Conservation (phyloP, 352 stramenopile species). For the Globisporangium irregulare region DNA sequence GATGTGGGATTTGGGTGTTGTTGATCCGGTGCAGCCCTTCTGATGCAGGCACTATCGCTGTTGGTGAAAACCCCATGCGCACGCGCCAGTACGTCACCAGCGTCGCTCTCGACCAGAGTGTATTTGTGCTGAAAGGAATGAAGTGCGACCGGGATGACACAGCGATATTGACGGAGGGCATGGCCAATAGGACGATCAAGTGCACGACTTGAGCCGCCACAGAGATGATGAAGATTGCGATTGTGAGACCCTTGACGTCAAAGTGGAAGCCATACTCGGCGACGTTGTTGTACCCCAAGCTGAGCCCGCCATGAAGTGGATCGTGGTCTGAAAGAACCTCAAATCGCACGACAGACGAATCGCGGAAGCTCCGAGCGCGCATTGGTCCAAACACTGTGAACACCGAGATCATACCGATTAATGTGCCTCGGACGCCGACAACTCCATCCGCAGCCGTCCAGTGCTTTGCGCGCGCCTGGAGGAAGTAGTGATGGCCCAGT, state of each 20-base stretch:
- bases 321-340: slow-evolving; percentile 2
- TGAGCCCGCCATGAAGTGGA: neutral
- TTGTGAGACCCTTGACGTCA: slow-evolving; percentile 16
- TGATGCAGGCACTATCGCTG: neutral
- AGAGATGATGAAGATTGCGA: neutral
- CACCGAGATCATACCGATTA: slow-evolving; percentile 23
- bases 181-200: neutral
- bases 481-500: slow-evolving; percentile 8
- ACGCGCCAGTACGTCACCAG: slow-evolving; percentile 16
- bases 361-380: slow-evolving; percentile 7
- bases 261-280: slow-evolving; percentile 15
- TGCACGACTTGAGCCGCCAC: neutral
- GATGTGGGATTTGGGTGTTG: neutral
- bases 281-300: neutral
- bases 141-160: slow-evolving; percentile 18
- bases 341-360: slow-evolving; percentile 8
- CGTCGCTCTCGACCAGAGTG: slow-evolving; percentile 17
- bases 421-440: slow-evolving; percentile 18
- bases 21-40: no score
- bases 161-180: neutral
- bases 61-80: neutral
- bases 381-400: slow-evolving; percentile 23
- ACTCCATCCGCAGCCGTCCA: slow-evolving; percentile 21
- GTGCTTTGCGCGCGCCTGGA: neutral
- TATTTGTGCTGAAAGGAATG: slow-evolving; percentile 23